These are phyloP conservation scores for Xylaria sp. DNA, from an alignment of 2,329 filamentous ascomycete species.

Conservation along the genomic window DNA sequence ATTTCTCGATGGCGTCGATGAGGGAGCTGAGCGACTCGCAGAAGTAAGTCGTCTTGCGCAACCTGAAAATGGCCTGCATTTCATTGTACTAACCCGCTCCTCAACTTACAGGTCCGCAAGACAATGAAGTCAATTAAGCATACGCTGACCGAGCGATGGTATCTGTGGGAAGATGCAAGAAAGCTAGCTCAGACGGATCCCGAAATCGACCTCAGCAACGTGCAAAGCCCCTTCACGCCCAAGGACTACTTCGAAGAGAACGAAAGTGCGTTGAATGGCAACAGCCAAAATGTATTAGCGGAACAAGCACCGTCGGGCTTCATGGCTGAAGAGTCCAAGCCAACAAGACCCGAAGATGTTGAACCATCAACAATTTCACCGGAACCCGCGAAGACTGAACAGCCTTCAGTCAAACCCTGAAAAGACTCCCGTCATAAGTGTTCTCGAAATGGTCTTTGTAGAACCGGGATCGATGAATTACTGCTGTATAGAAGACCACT, in stretches of 20 bases:
- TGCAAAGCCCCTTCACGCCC: conserved; percentile 62
- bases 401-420: conserved; percentile 40
- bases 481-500: conserved; percentile 8
- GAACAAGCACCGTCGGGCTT: conserved; percentile 31
- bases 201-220: conserved; percentile 69
- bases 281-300: conserved; percentile 24
- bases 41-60: conserved; percentile 61
- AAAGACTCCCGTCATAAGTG: conserved; percentile 11
- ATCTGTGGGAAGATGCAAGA: conserved; percentile 84
- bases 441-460: neutral
- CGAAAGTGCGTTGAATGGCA: conserved; percentile 44
- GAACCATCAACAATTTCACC: conserved; percentile 31
- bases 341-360: conserved; percentile 18
- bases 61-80: neutral
- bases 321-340: conserved; percentile 32
- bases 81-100: conserved; percentile 9
- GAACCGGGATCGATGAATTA: neutral
- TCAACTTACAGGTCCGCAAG: conserved; percentile 67
- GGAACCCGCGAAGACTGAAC: conserved; percentile 34
- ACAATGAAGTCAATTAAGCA: conserved; percentile 89
- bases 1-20: conserved; percentile 66
- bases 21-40: conserved; percentile 62
- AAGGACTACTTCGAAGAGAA: conserved; percentile 47
- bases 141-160: conserved; percentile 85
- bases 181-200: conserved; percentile 72